Base-by-base conservation (phyloP, 1,284 basidiomycete genomes). In the Puccinia novopanici region DNA sequence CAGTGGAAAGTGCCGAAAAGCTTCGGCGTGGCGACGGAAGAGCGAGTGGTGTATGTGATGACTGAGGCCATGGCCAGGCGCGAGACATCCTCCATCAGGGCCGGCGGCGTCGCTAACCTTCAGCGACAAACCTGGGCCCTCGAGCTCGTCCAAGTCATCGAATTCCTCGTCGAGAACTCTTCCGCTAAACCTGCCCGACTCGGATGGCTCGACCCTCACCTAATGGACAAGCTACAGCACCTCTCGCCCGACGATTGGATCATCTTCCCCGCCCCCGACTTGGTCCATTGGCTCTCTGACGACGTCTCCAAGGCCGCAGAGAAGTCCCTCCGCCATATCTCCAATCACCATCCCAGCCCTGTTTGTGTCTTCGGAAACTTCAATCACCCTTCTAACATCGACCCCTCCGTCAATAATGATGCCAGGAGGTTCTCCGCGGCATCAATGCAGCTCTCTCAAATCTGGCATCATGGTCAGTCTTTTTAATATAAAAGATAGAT, bases 311-410 rank as follows among this genome's bases (percentile, higher is more conserved):
- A 70, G 22, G 10, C 13, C 15, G 27, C 30, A 22, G 48, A 73
- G 52, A 73, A 55, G 40, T 73, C n/a, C 13, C 48, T 73, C 19
- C 70, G 70, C 22, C 70, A 73, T 73, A 45, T 68, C 27, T 40
- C 67, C 27, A n/a, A 45, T 27, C 67, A 15, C 6, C 67, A 40
- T 68, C 42, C n/a, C 24, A 17, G 42, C 48, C 67, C n/a, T 22
- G 48, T 68, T 15, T 1, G 3, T 24, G 42, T 68, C n/a, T 68
- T 68, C 15, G 67, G 67, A 15, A 45, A 50, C 22, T 50, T 68
- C 42, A 40, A 42, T 45, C 45, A 68, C 15, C 22, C 9, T 67
- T 48, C 37, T n/a, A n/a, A n/a, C 9, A n/a, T 34, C 5, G n/a
- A 45, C 34, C 59, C 15, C 15, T 13, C 9, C 30, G 3, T 30